A percentile compares a stretch with the other conserved stretches of the same genome.
phyloP scores from a whole-genome alignment of 805 yeast genomes.

The Candida ulmi region DNA sequence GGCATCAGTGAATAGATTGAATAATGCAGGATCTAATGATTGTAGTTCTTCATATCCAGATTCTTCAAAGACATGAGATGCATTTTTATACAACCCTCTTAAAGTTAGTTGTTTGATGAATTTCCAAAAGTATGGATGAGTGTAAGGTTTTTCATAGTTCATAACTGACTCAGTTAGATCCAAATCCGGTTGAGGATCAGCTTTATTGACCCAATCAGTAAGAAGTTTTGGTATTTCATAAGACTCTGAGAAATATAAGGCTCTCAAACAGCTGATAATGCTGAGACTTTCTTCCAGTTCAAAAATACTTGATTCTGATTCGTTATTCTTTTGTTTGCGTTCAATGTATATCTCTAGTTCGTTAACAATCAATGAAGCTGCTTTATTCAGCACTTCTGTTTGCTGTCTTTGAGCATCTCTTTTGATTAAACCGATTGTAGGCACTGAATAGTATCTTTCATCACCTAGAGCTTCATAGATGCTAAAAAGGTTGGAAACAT shows the following conservation, averaged over 20 bases:
- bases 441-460: conserved; percentile 35
- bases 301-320: conserved; percentile 23
- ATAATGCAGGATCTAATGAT: conserved; percentile 13
- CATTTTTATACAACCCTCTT: conserved; percentile 58
- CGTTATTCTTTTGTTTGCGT: conserved; percentile 25
- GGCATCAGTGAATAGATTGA: conserved; percentile 29
- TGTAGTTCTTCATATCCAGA: conserved; percentile 38
- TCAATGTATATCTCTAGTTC: conserved; percentile 30
- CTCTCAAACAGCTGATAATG: conserved; percentile 53
- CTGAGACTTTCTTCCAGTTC: conserved; percentile 41
- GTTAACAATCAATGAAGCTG: conserved; percentile 27
- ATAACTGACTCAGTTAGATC: conserved; percentile 42
- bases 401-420: conserved; percentile 30
- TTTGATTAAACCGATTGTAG: conserved; percentile 34
- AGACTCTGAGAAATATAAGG: conserved; percentile 37
- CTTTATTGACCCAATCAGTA: conserved; percentile 61
- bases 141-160: conserved; percentile 38
- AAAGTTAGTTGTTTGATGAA: conserved; percentile 49
- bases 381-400: conserved; percentile 29
- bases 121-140: conserved; percentile 56
- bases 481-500: conserved; percentile 45
- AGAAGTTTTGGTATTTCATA: conserved; percentile 36
- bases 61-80: conserved; percentile 39
- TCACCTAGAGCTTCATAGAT: conserved; percentile 44
- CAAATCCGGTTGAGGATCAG: conserved; percentile 60